A percentile compares a stretch with the other conserved stretches of the same genome.
phyloP scores from a whole-genome alignment of 2,329 filamentous ascomycete genomes.

The Orbilia quercus region DNA sequence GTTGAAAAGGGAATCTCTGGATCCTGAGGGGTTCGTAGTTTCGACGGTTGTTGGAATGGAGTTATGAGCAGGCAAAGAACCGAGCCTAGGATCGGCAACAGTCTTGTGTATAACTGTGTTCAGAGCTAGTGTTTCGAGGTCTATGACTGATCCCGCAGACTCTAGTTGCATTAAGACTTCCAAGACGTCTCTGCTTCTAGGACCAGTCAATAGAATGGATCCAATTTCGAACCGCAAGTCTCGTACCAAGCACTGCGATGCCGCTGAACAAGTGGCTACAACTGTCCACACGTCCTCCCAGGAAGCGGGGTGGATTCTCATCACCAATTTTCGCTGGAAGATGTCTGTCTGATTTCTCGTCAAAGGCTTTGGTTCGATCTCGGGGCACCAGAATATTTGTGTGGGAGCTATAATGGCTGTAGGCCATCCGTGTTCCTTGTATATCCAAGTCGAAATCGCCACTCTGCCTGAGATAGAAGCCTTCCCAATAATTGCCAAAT shows the following conservation, averaged over 20 bases:
- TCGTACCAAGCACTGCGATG: slow-evolving; percentile 68
- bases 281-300: slow-evolving; percentile 77
- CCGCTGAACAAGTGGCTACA: slow-evolving; percentile 71
- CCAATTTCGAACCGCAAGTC: slow-evolving; percentile 79
- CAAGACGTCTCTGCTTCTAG: slow-evolving; percentile 82
- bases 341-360: slow-evolving; percentile 64
- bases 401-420: slow-evolving; percentile 75
- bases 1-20: slow-evolving; percentile 11
- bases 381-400: slow-evolving; percentile 78
- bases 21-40: background rate
- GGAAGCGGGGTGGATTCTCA: slow-evolving; percentile 84
- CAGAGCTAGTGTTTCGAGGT: slow-evolving; percentile 62
- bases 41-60: background rate
- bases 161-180: slow-evolving; percentile 73
- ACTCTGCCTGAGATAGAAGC: slow-evolving; percentile 65
- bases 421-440: slow-evolving; percentile 68
- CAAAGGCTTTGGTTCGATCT: slow-evolving; percentile 28
- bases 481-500: slow-evolving; percentile 73
- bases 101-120: slow-evolving; percentile 5
- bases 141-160: slow-evolving; percentile 59
- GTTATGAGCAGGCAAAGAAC: slow-evolving; percentile 66
- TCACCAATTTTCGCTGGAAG: slow-evolving; percentile 68
- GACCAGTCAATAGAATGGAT: slow-evolving; percentile 76
- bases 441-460: slow-evolving; percentile 57
- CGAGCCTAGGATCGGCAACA: slow-evolving; percentile 62